phyloP scores from a whole-genome alignment of 129 eudicot species.

The Flaveria trinervia region DNA sequence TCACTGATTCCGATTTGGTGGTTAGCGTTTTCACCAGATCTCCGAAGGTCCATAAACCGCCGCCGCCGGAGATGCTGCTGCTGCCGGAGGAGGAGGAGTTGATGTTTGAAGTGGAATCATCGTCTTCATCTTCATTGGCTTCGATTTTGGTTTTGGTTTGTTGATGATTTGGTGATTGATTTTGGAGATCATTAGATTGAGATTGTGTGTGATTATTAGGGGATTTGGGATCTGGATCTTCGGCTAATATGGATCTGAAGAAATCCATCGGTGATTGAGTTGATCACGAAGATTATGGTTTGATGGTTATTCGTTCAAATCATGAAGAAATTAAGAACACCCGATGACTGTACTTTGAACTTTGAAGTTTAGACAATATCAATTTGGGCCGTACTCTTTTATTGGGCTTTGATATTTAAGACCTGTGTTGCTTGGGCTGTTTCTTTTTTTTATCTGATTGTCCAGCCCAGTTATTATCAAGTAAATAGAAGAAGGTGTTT shows the following conservation, averaged over 20 bases:
- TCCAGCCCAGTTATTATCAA: too few species aligned
- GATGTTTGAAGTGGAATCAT: conserved; percentile 28
- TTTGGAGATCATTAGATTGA: conserved; percentile 33
- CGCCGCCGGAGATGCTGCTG: background rate
- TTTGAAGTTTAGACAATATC: too few species aligned
- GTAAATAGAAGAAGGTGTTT: too few species aligned
- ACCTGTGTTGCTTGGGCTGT: too few species aligned
- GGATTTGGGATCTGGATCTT: conserved; percentile 57
- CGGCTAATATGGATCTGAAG: conserved; percentile 79
- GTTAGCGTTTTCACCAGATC: conserved; percentile 59
- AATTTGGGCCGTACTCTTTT: too few species aligned
- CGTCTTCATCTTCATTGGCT: conserved; percentile 13
- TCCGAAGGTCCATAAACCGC: conserved; percentile 65
- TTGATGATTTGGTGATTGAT: conserved; percentile 4
- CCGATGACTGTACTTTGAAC: too few species aligned
- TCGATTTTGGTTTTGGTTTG: conserved; percentile 4
- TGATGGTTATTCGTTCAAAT: too few species aligned
- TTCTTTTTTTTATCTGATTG: too few species aligned
- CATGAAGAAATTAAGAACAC: background rate
- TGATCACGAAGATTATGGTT: background rate
- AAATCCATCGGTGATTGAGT: conserved; percentile 53
- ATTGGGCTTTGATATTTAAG: too few species aligned
- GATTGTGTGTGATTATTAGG: conserved; percentile 30
- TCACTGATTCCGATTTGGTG: conserved; percentile 66
- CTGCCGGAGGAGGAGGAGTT: conserved; percentile 30